phyloP scores from a whole-genome alignment of 2,329 filamentous ascomycete species.

The Trichophyton equinum region DNA sequence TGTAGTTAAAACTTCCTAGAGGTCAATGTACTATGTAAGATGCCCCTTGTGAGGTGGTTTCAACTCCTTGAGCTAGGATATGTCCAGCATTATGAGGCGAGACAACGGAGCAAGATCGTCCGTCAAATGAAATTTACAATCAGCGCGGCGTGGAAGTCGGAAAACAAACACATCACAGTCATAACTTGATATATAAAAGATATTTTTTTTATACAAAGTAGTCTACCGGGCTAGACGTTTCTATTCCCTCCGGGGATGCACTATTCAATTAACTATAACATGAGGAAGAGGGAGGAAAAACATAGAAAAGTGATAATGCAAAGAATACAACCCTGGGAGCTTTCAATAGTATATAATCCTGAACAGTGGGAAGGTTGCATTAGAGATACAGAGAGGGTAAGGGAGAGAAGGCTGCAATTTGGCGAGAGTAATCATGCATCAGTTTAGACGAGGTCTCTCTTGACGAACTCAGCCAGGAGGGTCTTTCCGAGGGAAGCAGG shows the following conservation, averaged over 20 bases:
- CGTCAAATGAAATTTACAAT: background rate
- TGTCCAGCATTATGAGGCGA: no score
- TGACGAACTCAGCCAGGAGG: conserved; percentile 88
- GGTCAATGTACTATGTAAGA: no score
- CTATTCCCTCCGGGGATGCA: conserved; percentile 3
- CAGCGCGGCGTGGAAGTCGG: background rate
- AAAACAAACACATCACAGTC: background rate
- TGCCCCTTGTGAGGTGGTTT: no score
- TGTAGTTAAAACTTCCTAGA: no score
- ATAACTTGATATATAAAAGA: background rate
- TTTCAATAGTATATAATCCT: background rate
- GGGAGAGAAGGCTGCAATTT: background rate
- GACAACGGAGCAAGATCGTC: no score
- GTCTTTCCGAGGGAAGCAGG: conserved; percentile 87
- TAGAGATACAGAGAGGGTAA: background rate
- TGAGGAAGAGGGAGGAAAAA: background rate
- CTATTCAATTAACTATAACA: conserved; percentile 4
- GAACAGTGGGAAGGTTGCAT: background rate
- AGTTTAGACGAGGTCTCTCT: conserved; percentile 71
- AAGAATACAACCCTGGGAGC: conserved; percentile 1
- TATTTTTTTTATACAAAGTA: conserved; percentile 2
- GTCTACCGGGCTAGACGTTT: background rate
- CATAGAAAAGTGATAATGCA: background rate
- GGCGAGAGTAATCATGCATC: background rate
- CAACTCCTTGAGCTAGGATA: no score